Evolutionary conservation across 2,329 filamentous ascomycete genomes (phyloP), one percentile per base, ranked within the genome.

Genomic region (Diplodia intermedia): DNA sequence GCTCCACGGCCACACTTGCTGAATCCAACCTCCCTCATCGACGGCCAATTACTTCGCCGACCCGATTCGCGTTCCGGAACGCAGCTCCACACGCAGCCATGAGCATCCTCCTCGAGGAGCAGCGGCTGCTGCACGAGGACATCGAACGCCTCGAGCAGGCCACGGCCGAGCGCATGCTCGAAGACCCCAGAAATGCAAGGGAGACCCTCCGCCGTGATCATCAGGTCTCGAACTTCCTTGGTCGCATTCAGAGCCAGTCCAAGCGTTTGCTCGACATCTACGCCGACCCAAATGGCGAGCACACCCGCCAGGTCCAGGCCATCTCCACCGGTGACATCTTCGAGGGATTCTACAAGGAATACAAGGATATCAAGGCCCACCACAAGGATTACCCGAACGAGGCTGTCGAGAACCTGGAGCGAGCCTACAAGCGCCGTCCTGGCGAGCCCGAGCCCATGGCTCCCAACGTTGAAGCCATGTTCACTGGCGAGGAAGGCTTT

Each of bases 141-240:
- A 84, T 99, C 62, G 95, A 99, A 85, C 90, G 95, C 71, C 87
- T 99, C 69, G 95, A 99, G 82, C 93, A 97, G 79, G 95, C 92
- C 66, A 91, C 97, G 75, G 91, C 92, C 66, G 94, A 98, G 82
- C 91, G 94, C 75, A 88, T 96, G 69, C 86, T 89, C 70, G 93
- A 97, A 72, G 93, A 98, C 71, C 94, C 94, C 55, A 92, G 91
- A 80, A 91, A 94, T 79, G 92, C 94, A 83, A 79, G 95, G 75
- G 93, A 97, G 77, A 88, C 93, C 71, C 83, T 99, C 15, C 91
- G 93, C 76, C 89, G 94, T 75, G 94, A 99, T 75, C 95, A 99
- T 81, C 92, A 98, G 79, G 89, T 99, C 71, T 85, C 91, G 47
- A 90, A 92, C 73, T 93, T 98, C 72, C 86, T 98, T 66, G 86